These are phyloP conservation scores for Aspergillus niger DNA, from an alignment of 2,329 filamentous ascomycete species.

Conservation along the genomic window DNA sequence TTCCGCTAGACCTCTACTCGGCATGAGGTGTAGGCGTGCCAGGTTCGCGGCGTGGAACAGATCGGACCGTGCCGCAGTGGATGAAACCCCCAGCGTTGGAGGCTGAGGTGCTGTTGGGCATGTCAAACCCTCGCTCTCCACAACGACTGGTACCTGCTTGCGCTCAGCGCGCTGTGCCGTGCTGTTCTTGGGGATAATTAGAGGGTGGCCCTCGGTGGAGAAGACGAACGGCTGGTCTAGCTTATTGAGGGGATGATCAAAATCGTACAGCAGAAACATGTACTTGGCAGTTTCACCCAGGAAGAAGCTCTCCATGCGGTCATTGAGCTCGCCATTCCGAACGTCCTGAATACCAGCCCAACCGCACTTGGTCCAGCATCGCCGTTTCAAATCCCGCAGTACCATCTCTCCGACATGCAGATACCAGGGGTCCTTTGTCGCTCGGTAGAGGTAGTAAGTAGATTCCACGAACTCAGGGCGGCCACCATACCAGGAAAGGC, in stretches of 20 bases:
- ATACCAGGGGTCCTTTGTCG: conserved; percentile 94
- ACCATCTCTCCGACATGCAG: conserved; percentile 96
- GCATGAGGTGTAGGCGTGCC: conserved; percentile 76
- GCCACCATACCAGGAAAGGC: conserved; percentile 91
- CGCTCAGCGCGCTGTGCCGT: conserved; percentile 15
- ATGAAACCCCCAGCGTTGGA: conserved; percentile 72
- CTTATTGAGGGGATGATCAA: conserved; percentile 81
- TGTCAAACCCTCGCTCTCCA: conserved; percentile 45
- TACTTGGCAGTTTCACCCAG: conserved; percentile 96
- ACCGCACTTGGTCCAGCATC: conserved; percentile 88
- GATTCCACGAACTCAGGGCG: conserved; percentile 97
- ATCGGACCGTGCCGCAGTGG: conserved; percentile 75
- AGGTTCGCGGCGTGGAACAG: conserved; percentile 87
- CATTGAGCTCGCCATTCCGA: conserved; percentile 77
- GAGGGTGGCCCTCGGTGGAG: conserved; percentile 91
- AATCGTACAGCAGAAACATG: conserved; percentile 86
- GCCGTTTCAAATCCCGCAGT: conserved; percentile 78
- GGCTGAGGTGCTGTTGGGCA: conserved; percentile 66
- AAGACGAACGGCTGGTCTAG: conserved; percentile 89
- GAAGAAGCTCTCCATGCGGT: conserved; percentile 99
- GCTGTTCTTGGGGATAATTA: conserved; percentile 70
- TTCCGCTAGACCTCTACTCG: conserved; percentile 59
- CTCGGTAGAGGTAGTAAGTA: conserved; percentile 92
- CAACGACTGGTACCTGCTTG: conserved; percentile 10
- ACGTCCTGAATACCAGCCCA: conserved; percentile 90